phyloP scores from a whole-genome alignment of 225 moss, liverwort and hornwort genomes.

The Antitrichia curtipendula region DNA sequence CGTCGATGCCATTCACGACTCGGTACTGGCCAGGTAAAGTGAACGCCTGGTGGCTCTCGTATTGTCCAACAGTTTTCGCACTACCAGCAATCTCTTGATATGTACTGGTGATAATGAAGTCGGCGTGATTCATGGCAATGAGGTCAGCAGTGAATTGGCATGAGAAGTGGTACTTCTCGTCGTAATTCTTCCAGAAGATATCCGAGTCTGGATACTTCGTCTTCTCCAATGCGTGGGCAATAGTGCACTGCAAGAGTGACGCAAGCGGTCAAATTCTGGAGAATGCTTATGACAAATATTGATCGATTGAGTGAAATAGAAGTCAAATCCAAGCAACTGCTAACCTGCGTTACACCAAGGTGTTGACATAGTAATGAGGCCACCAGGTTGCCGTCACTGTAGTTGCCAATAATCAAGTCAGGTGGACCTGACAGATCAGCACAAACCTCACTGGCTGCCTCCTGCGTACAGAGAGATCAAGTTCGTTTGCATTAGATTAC shows the following conservation, averaged over 20 bases:
- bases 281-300: neutral
- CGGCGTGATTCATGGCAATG: conserved; percentile 87
- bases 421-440: conserved; percentile 61
- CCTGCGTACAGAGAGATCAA: conserved; percentile 17
- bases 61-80: conserved; percentile 75
- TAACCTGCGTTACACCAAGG: conserved; percentile 81
- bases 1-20: conserved; percentile 79
- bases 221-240: conserved; percentile 92
- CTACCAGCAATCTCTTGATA: conserved; percentile 94
- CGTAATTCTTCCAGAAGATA: conserved; percentile 74
- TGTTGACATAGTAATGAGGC: conserved; percentile 59
- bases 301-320: neutral
- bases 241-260: conserved; percentile 52
- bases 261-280: neutral
- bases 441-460: conserved; percentile 52
- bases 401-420: conserved; percentile 90
- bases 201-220: conserved; percentile 97
- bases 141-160: conserved; percentile 93
- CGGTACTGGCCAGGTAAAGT: conserved; percentile 83
- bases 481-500: neutral
- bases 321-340: neutral
- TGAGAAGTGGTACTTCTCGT: conserved; percentile 92
- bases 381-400: conserved; percentile 90
- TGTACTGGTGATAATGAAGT: conserved; percentile 92
- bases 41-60: conserved; percentile 80